phyloP scores from a whole-genome alignment of 345 rosid genomes.

The Gynandropsis gynandra region DNA sequence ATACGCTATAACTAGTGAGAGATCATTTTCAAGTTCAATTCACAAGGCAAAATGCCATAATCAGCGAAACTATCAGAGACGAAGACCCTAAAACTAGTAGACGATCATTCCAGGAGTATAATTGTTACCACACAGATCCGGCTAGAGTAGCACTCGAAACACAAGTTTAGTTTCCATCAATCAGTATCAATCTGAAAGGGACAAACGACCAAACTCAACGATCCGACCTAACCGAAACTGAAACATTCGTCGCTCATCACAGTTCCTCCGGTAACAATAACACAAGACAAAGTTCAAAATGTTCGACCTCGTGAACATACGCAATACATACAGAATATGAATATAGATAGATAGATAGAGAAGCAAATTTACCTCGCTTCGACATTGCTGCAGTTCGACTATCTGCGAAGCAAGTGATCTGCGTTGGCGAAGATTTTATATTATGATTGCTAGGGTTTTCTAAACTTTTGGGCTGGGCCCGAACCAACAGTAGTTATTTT shows the following conservation, averaged over 20 bases:
- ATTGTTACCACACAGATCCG: not conserved
- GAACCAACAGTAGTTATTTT: not conserved
- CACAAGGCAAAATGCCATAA: no score
- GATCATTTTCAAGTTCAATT: no score
- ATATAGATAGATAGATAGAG: not conserved
- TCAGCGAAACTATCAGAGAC: no score
- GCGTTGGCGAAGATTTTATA: not conserved
- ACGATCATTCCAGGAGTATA: not conserved
- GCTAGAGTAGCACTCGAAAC: not conserved
- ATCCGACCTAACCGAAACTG: not conserved
- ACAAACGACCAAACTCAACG: not conserved
- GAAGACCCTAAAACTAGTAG: not conserved
- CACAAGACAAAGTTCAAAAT: not conserved
- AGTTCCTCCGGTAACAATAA: not conserved
- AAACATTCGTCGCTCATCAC: no score
- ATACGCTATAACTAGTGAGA: no score
- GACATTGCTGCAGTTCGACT: not conserved
- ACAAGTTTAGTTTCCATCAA: no score
- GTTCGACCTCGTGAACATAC: not conserved
- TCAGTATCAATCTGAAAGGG: no score
- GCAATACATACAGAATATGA: not conserved
- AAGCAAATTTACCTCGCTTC: constrained; percentile 3
- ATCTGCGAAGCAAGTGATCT: not conserved
- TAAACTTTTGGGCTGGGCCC: not conserved
- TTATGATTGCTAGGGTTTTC: not conserved